Evolutionary conservation across 139 green algal species (phyloP), one percentile per base, ranked within the genome.

Genomic region (Nannochloris sp.): DNA sequence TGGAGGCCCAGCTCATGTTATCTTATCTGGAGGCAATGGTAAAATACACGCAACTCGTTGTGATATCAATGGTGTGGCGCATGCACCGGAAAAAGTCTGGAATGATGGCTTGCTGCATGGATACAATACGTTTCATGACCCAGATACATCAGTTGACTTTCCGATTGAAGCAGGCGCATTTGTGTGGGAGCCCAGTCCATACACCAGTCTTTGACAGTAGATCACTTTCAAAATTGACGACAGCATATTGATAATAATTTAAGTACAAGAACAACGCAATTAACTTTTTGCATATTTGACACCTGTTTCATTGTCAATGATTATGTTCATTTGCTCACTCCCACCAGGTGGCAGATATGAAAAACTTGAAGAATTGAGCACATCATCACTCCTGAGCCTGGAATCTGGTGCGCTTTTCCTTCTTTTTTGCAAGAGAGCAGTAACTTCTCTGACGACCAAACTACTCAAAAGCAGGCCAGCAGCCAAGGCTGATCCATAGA

Each of bases 401-500:
- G 15, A 19, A 8, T 44, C 60, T 18, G 34, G 51, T 23, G 11
- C 19, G 24, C 0, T 44, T 15, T 66, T 66, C 7, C 14, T 64
- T 11, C 57, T 10, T 6, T 18, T 34, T 18, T 21, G n/a, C 27
- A 53, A 44, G 5, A 66, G 34, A 25, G 21, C 34, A 19, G 16
- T 23, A 4, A 71, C 18, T 48, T 76, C 69, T 19, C 29, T 46
- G 18, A 67, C 8, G 4, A 71, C 55, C 5, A 76, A 57, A 15
- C 55, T 8, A 8, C 12, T n/a, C 2, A 85, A 36, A 18, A 85
- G 63, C 11, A 78, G 36, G 6, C 69, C 81, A 10, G 85, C 85
- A 29, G 67, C 60, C n/a, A 81, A 19, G 0, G 83, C 83, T 9
- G 78, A 64, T 12, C 51, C 27, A 68, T 93, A 93, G 3, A 96